These are phyloP conservation scores for Pyrenophora seminiperda DNA, from an alignment of 2,329 filamentous ascomycete species.

Conservation along the genomic window DNA sequence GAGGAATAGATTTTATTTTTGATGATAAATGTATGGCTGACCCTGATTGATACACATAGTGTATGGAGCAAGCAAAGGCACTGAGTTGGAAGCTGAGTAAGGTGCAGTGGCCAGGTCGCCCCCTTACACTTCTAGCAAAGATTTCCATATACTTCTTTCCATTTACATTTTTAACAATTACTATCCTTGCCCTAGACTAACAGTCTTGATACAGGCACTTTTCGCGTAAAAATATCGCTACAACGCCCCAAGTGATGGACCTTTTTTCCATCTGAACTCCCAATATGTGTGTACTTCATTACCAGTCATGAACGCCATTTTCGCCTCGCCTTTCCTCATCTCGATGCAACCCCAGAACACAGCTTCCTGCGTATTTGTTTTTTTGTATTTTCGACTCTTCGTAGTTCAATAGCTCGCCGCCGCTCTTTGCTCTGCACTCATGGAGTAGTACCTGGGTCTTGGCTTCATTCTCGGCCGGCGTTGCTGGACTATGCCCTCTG, in stretches of 20 bases:
- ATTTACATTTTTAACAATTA: constrained; percentile 1
- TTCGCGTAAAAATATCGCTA: not conserved
- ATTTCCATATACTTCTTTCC: not conserved
- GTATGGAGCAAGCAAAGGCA: no score
- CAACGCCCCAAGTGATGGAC: not conserved
- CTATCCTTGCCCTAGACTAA: not conserved
- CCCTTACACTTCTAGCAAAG: not conserved
- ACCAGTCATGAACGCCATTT: constrained; percentile 1
- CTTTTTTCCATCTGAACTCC: not conserved
- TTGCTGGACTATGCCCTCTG: constrained; percentile 8
- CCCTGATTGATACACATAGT: no score
- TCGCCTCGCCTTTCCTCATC: not conserved
- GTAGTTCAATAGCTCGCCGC: constrained; percentile 5
- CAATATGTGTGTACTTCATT: constrained; percentile 4
- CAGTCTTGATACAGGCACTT: no score
- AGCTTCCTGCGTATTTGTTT: no score
- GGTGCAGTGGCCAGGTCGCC: no score
- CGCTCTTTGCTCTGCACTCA: constrained; percentile 1
- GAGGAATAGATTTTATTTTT: no score
- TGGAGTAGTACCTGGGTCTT: constrained; percentile 20
- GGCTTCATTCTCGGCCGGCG: constrained; percentile 3
- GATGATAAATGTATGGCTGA: no score
- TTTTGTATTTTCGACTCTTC: no score
- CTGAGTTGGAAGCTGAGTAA: no score
- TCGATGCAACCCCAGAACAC: not conserved